Conservation (phyloP, 2,329 filamentous ascomycete genomes). For the Didymella glomerata region DNA sequence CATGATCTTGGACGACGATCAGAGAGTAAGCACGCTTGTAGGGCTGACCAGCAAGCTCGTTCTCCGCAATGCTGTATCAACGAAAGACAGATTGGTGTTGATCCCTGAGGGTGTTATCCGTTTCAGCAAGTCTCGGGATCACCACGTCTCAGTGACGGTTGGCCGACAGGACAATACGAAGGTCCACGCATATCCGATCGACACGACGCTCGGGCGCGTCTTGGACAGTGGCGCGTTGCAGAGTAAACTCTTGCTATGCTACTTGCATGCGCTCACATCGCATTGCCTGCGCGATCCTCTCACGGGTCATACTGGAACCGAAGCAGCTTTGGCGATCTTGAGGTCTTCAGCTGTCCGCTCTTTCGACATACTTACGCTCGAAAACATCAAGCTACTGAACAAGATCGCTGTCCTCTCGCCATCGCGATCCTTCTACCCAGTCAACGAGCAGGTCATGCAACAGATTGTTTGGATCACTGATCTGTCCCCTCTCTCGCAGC, state of each 20-base stretch:
- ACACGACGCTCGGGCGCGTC: conserved; percentile 60
- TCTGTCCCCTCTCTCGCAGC: conserved; percentile 43
- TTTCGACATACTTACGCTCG: conserved; percentile 50
- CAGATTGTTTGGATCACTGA: conserved; percentile 53
- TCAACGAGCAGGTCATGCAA: conserved; percentile 55
- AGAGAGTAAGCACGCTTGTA: conserved; percentile 34
- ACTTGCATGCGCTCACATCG: conserved; percentile 65
- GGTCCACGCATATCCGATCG: conserved; percentile 59
- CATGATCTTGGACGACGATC: conserved; percentile 37
- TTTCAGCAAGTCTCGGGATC: too few species aligned
- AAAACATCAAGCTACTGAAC: conserved; percentile 31
- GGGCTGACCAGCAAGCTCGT: conserved; percentile 39
- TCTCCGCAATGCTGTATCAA: conserved; percentile 18
- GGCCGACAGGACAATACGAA: conserved; percentile 23
- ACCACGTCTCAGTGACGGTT: conserved; percentile 28
- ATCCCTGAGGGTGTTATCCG: conserved; percentile 33
- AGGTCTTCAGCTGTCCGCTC: conserved; percentile 60
- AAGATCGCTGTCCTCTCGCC: conserved; percentile 48
- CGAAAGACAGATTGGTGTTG: conserved; percentile 47
- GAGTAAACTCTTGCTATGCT: conserved; percentile 61
- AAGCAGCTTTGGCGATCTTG: conserved; percentile 62
- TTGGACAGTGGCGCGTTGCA: conserved; percentile 61
- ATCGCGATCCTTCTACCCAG: conserved; percentile 55
- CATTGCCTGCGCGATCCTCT: conserved; percentile 61
- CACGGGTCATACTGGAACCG: conserved; percentile 62